phyloP scores from a whole-genome alignment of 371 early-diverging fungal genomes.

The Mucor lusitanicus region DNA sequence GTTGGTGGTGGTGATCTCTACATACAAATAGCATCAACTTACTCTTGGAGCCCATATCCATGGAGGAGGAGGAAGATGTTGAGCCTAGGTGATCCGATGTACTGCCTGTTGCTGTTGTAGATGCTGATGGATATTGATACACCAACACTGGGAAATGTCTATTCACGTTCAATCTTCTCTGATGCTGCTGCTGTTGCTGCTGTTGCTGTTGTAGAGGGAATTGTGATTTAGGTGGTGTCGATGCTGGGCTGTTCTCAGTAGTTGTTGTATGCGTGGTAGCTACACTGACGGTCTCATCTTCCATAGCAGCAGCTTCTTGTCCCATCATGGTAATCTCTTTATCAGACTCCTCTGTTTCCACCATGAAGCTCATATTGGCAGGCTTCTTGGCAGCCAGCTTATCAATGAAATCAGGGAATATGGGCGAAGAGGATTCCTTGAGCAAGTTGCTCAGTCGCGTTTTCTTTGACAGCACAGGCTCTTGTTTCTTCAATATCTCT shows the following conservation, averaged over 20 bases:
- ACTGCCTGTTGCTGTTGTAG: not conserved
- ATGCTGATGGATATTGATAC: conserved; percentile 20
- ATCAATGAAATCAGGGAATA: conserved; percentile 33
- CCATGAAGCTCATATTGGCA: conserved; percentile 30
- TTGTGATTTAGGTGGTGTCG: not conserved
- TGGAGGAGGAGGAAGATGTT: not conserved
- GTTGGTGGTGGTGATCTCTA: no score
- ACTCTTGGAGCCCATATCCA: not conserved
- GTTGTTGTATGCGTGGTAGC: not conserved
- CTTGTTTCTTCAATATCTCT: conserved; percentile 16
- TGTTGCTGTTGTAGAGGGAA: not conserved
- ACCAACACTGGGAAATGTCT: conserved; percentile 19
- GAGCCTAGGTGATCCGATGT: not conserved
- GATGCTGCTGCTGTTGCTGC: not conserved
- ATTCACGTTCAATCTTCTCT: conserved; percentile 5
- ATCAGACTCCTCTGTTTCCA: conserved; percentile 23
- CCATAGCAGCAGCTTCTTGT: not conserved
- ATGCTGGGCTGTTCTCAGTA: not conserved
- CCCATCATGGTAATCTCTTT: conserved; percentile 13
- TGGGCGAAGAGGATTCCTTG: conserved; percentile 21
- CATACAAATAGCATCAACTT: not conserved
- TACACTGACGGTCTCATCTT: not conserved
- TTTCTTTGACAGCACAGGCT: not conserved
- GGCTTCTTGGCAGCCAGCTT: conserved; percentile 33
- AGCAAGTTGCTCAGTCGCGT: conserved; percentile 11